Conservation (phyloP, 2,329 filamentous ascomycete genomes). For the Periconia sp. region DNA sequence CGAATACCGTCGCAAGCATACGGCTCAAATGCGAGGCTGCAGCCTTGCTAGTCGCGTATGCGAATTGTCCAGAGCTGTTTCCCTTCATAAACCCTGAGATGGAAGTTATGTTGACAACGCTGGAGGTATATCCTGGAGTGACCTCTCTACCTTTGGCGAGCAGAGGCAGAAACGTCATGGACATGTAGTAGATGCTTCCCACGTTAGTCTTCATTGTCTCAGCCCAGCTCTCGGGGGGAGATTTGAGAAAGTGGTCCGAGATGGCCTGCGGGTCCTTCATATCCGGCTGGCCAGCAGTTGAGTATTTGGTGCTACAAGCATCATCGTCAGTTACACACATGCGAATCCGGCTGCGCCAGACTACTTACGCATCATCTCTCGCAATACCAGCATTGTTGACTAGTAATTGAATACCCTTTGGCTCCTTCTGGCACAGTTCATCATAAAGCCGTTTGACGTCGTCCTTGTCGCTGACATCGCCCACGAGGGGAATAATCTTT, state of each 20-base stretch:
- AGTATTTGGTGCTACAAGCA: slow-evolving; percentile 48
- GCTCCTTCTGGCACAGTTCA: slow-evolving; percentile 49
- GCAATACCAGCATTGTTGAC: slow-evolving; percentile 59
- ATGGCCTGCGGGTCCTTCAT: slow-evolving; percentile 51
- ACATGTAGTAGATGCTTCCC: slow-evolving; percentile 55
- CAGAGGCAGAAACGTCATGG: slow-evolving; percentile 57
- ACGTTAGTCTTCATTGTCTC: slow-evolving; percentile 58
- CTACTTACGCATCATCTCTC: slow-evolving; percentile 46
- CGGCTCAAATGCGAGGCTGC: slow-evolving; percentile 49
- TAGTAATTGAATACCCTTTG: slow-evolving; percentile 56
- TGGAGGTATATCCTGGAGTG: slow-evolving; percentile 52
- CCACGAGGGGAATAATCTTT: slow-evolving; percentile 46
- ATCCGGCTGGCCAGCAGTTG: slow-evolving; percentile 51
- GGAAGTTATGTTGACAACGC: slow-evolving; percentile 57
- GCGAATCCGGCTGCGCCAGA: background rate
- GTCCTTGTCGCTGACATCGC: slow-evolving; percentile 49
- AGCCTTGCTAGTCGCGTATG: slow-evolving; percentile 56
- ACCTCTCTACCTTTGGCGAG: slow-evolving; percentile 52
- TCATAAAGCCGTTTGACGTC: slow-evolving; percentile 48
- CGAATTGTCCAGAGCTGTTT: slow-evolving; percentile 53
- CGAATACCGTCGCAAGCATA: slow-evolving; percentile 51
- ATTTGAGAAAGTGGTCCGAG: slow-evolving; percentile 54
- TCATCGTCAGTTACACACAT: background rate
- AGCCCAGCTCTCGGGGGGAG: slow-evolving; percentile 49
- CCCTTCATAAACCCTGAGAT: slow-evolving; percentile 56